phyloP scores from a whole-genome alignment of 169 alveolate genomes.

The Cryptosporidium bovis region DNA sequence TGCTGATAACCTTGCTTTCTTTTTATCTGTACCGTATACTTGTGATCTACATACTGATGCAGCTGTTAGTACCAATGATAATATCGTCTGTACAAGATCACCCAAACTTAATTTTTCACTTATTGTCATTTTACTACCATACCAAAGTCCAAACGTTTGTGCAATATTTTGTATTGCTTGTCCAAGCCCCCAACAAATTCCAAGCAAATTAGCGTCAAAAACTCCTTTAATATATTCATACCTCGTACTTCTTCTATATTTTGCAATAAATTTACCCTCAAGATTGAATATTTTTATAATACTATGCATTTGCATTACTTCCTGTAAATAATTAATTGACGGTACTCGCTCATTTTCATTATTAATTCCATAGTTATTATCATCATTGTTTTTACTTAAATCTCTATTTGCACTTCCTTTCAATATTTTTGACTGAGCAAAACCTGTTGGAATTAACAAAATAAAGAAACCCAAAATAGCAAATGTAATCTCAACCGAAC shows the following conservation, averaged over 20 bases:
- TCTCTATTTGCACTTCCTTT: slow-evolving; percentile 51
- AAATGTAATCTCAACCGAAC: slow-evolving; percentile 40
- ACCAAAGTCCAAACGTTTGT: slow-evolving; percentile 67
- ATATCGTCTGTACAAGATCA: slow-evolving; percentile 50
- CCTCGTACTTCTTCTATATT: slow-evolving; percentile 54
- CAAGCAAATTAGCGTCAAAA: slow-evolving; percentile 23
- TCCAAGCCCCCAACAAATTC: slow-evolving; percentile 64
- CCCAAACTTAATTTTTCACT: slow-evolving; percentile 25
- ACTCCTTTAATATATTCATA: slow-evolving; percentile 60
- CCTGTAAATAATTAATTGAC: slow-evolving; percentile 39
- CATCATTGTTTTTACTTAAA: slow-evolving; percentile 5
- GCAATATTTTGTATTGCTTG: slow-evolving; percentile 68
- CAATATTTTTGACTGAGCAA: slow-evolving; percentile 44
- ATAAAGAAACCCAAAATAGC: slow-evolving; percentile 34
- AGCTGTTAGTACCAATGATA: slow-evolving; percentile 34
- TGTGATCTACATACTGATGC: slow-evolving; percentile 74
- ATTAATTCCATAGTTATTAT: slow-evolving; percentile 4
- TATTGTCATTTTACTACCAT: slow-evolving; percentile 54
- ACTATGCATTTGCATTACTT: slow-evolving; percentile 60
- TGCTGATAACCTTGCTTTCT: slow-evolving; percentile 58
- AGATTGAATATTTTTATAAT: slow-evolving; percentile 41
- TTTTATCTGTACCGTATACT: slow-evolving; percentile 61
- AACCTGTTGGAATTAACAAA: slow-evolving; percentile 55
- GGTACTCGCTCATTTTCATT: not conserved
- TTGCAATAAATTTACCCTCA: slow-evolving; percentile 14